Conservation (phyloP, 2,329 filamentous ascomycete genomes). For the Colletotrichum lindemuthianum region DNA sequence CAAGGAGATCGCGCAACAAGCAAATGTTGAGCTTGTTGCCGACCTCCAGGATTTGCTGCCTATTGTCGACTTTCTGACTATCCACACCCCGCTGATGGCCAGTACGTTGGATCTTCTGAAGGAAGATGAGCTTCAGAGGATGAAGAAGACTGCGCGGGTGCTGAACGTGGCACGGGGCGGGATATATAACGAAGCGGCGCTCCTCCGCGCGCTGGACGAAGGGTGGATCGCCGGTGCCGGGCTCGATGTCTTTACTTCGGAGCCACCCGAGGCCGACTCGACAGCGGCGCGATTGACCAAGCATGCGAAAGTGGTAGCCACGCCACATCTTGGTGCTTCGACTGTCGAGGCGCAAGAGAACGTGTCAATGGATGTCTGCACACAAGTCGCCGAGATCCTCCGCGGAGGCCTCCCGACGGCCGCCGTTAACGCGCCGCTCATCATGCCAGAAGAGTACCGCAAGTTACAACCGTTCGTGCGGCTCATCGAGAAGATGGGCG, state of each 20-base stretch:
- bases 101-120: conserved; percentile 80
- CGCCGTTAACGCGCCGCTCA: conserved; percentile 84
- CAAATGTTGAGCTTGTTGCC: conserved; percentile 71
- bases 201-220: conserved; percentile 75
- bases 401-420: conserved; percentile 77
- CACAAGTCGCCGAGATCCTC: conserved; percentile 80
- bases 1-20: conserved; percentile 73
- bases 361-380: conserved; percentile 83
- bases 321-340: conserved; percentile 82
- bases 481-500: conserved; percentile 82
- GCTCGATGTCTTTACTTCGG: conserved; percentile 81
- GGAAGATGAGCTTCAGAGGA: conserved; percentile 70
- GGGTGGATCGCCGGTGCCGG: conserved; percentile 81
- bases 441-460: conserved; percentile 81
- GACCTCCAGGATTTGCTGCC: conserved; percentile 70
- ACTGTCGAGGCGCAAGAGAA: conserved; percentile 88
- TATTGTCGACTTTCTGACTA: conserved; percentile 78
- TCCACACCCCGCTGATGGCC: conserved; percentile 83
- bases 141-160: conserved; percentile 79
- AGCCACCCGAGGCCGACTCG: conserved; percentile 68
- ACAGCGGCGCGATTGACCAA: conserved; percentile 70
- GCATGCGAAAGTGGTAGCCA: conserved; percentile 79
- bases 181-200: conserved; percentile 80
- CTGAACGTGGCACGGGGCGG: conserved; percentile 84
- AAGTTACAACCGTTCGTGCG: conserved; percentile 81